These are phyloP conservation scores for Neocatenulostroma microsporum DNA, from an alignment of 2,329 filamentous ascomycete genomes.

Conservation along the genomic window DNA sequence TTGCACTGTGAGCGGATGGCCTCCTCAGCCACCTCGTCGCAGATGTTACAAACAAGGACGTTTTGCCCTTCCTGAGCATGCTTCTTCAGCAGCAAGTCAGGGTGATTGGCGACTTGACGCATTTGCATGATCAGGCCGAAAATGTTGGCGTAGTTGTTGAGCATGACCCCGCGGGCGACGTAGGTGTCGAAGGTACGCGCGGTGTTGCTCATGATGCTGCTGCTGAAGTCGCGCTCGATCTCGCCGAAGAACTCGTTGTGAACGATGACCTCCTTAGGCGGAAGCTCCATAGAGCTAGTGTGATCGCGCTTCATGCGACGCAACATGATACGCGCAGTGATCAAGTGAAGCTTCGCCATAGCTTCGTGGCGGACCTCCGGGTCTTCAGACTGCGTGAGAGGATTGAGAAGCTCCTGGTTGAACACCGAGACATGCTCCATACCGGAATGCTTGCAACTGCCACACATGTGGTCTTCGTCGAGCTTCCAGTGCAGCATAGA, in stretches of 20 bases:
- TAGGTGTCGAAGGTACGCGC: slow-evolving; percentile 91
- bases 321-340: slow-evolving; percentile 92
- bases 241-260: slow-evolving; percentile 96
- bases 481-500: slow-evolving; percentile 77
- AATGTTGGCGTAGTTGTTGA: slow-evolving; percentile 97
- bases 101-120: slow-evolving; percentile 92
- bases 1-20: slow-evolving; percentile 85
- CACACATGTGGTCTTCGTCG: slow-evolving; percentile 63
- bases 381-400: slow-evolving; percentile 46
- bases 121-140: slow-evolving; percentile 99
- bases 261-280: slow-evolving; percentile 85
- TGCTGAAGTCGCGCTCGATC: slow-evolving; percentile 90
- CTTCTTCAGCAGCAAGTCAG: slow-evolving; percentile 87
- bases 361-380: slow-evolving; percentile 56
- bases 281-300: slow-evolving; percentile 90
- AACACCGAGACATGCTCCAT: slow-evolving; percentile 72
- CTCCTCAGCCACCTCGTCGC: slow-evolving; percentile 92
- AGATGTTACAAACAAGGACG: slow-evolving; percentile 84
- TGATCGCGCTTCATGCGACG: slow-evolving; percentile 90
- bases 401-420: slow-evolving; percentile 91
- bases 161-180: slow-evolving; percentile 82
- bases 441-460: slow-evolving; percentile 57
- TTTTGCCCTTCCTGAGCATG: slow-evolving; percentile 80
- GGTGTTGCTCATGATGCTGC: slow-evolving; percentile 89
- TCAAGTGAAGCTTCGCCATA: slow-evolving; percentile 72